These are phyloP conservation scores for Rhizophora mangle DNA, from an alignment of 345 rosid genomes.

Conservation along the genomic window DNA sequence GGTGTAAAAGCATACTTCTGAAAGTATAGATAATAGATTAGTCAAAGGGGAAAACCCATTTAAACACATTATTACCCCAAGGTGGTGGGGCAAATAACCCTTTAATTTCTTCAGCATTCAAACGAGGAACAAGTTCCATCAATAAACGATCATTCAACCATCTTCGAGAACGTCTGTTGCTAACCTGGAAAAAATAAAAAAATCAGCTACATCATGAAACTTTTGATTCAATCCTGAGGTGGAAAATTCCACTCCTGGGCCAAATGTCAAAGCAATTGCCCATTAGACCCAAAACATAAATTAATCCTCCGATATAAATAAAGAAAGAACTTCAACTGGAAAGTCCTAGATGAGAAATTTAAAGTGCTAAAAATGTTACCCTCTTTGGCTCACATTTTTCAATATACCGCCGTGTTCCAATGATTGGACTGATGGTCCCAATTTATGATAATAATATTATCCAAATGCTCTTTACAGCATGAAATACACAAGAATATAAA, in stretches of 20 bases:
- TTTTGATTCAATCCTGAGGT: neutral
- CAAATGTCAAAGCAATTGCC: neutral
- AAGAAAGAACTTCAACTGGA: no score
- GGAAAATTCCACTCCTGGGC: neutral
- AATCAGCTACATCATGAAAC: neutral
- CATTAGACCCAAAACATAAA: no score
- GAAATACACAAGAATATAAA: no score
- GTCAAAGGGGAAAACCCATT: neutral
- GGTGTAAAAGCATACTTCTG: no score
- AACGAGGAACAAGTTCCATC: slow-evolving; percentile 96
- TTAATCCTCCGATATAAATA: no score
- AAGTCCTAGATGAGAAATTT: no score
- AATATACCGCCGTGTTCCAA: no score
- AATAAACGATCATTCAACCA: slow-evolving; percentile 87
- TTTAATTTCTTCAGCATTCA: slow-evolving; percentile 78
- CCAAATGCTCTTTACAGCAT: no score
- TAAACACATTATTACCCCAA: slow-evolving; percentile 57
- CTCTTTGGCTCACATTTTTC: no score
- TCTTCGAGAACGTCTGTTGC: slow-evolving; percentile 79
- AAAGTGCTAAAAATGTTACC: no score
- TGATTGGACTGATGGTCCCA: no score
- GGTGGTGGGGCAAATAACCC: slow-evolving; percentile 99
- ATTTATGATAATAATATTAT: no score
- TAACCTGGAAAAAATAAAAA: slow-evolving; percentile 50
- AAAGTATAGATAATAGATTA: neutral